phyloP scores from a whole-genome alignment of 2,329 filamentous ascomycete species.

The Hypoxylon sp. region DNA sequence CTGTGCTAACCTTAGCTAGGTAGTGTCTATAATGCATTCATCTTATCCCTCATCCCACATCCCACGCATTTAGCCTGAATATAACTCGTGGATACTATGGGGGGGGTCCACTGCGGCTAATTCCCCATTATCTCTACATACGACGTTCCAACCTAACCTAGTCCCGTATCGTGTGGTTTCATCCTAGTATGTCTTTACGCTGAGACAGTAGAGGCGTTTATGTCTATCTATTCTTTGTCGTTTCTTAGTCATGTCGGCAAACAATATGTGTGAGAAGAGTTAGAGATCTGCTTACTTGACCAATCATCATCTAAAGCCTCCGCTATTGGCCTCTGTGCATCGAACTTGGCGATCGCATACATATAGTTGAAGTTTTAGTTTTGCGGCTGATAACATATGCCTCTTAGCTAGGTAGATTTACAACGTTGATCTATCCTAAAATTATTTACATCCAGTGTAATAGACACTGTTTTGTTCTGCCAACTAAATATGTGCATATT shows the following conservation, averaged over 20 bases:
- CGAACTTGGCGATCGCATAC: slow-evolving; percentile 25
- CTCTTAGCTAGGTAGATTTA: background rate
- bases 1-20: slow-evolving; percentile 11
- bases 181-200: slow-evolving; percentile 28
- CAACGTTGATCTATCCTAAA: background rate
- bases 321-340: slow-evolving; percentile 6
- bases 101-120: slow-evolving; percentile 44
- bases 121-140: slow-evolving; percentile 31
- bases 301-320: background rate
- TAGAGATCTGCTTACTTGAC: slow-evolving; percentile 4
- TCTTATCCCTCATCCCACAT: slow-evolving; percentile 9
- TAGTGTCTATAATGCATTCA: slow-evolving; percentile 7
- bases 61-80: slow-evolving; percentile 44
- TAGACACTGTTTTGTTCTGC: background rate
- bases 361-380: slow-evolving; percentile 7
- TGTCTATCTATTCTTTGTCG: slow-evolving; percentile 14
- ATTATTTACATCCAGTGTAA: background rate
- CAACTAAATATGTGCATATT: background rate
- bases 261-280: slow-evolving; percentile 3
- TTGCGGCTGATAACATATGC: slow-evolving; percentile 10
- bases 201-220: slow-evolving; percentile 5
- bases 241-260: background rate
- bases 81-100: slow-evolving; percentile 33
- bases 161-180: slow-evolving; percentile 28
- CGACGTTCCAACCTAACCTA: slow-evolving; percentile 15